phyloP scores from a whole-genome alignment of 2,329 filamentous ascomycete species.

The Monosporascus sp. region DNA sequence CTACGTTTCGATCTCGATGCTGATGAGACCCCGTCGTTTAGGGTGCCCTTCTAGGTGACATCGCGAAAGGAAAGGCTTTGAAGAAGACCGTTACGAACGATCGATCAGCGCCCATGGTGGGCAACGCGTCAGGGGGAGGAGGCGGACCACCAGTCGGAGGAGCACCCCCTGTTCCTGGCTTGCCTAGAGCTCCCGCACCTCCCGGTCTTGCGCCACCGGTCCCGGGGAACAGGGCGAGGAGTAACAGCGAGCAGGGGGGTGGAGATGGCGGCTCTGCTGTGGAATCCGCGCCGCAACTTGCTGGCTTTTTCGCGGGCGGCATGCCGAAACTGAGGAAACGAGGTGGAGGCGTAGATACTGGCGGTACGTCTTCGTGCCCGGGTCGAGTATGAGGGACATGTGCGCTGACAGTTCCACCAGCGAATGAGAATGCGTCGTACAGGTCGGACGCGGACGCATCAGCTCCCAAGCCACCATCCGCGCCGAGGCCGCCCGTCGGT shows the following conservation, averaged over 20 bases:
- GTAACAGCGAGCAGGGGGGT: slow-evolving; percentile 72
- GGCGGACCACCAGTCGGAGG: slow-evolving; percentile 61
- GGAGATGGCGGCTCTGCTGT: slow-evolving; percentile 32
- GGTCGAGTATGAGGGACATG: not conserved
- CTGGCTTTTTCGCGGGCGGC: slow-evolving; percentile 82
- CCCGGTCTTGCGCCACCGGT: slow-evolving; percentile 64
- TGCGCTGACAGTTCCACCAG: slow-evolving; percentile 32
- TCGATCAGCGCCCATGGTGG: slow-evolving; percentile 73
- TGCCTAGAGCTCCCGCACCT: slow-evolving; percentile 48
- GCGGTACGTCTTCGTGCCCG: slow-evolving; percentile 38
- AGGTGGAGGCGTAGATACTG: slow-evolving; percentile 74
- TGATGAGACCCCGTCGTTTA: slow-evolving; percentile 32
- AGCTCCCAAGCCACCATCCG: slow-evolving; percentile 49
- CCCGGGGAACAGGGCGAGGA: slow-evolving; percentile 66
- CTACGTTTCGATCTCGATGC: slow-evolving; percentile 3
- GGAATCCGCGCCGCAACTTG: slow-evolving; percentile 72
- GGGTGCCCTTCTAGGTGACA: slow-evolving; percentile 85
- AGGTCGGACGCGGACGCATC: slow-evolving; percentile 71
- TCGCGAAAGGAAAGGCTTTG: slow-evolving; percentile 70
- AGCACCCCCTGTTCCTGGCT: slow-evolving; percentile 74
- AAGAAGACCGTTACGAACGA: slow-evolving; percentile 91
- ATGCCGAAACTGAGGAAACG: slow-evolving; percentile 93
- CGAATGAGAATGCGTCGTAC: slow-evolving; percentile 66
- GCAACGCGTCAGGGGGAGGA: slow-evolving; percentile 47
- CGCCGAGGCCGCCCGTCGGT: slow-evolving; percentile 51